Conservation (phyloP, 208 protist species). For the Crithidia brevicula region DNA sequence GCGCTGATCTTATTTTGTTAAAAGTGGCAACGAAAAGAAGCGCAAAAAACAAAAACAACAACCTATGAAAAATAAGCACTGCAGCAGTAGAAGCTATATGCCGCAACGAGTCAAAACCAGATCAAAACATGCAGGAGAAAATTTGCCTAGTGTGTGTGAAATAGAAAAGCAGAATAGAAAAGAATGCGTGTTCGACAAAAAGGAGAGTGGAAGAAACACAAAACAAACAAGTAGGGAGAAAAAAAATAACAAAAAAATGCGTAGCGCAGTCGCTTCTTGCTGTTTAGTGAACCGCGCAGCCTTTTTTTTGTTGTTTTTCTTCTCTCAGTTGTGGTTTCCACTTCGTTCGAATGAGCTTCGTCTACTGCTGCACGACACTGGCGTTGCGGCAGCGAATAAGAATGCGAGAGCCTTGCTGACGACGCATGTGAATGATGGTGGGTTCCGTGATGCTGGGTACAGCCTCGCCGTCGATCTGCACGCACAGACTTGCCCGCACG, state of each 20-base stretch:
- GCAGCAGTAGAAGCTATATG: too few species aligned
- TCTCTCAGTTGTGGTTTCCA: not conserved
- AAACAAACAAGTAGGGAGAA: not conserved
- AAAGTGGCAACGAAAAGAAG: not conserved
- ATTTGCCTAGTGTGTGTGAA: too few species aligned
- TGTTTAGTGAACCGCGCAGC: too few species aligned
- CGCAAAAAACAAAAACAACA: not conserved
- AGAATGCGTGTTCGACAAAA: too few species aligned
- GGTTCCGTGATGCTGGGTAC: constrained; percentile 58
- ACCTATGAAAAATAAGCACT: too few species aligned
- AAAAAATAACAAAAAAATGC: not conserved
- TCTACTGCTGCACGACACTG: constrained; percentile 43
- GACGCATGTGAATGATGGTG: constrained; percentile 60
- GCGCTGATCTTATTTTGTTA: too few species aligned
- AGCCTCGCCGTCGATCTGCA: constrained; percentile 85
- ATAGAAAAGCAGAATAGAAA: too few species aligned
- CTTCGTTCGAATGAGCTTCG: not conserved
- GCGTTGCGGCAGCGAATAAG: constrained; percentile 70
- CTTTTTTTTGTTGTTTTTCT: constrained; percentile 6
- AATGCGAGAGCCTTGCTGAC: constrained; percentile 30
- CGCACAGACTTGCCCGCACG: constrained; percentile 44
- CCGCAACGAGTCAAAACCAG: too few species aligned
- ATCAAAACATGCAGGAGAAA: too few species aligned
- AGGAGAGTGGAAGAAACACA: not conserved
- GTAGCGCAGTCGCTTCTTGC: too few species aligned